Conservation (phyloP, 805 yeast species). For the Maudiozyma turicensis region DNA sequence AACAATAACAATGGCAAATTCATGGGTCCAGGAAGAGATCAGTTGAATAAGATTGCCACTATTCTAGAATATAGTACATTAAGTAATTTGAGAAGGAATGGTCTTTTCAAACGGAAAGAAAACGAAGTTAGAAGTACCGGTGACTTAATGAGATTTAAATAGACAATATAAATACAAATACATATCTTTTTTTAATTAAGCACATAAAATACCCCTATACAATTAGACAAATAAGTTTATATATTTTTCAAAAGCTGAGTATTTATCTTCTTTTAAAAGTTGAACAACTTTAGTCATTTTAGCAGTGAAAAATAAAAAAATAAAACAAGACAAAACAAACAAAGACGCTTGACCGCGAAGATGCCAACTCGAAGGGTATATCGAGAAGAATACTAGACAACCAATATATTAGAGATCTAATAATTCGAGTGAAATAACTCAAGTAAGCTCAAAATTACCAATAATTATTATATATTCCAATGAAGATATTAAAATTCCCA, state of each 20-base stretch:
- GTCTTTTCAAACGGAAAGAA: slow-evolving; percentile 12
- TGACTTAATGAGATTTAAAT: slow-evolving; percentile 17
- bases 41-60: slow-evolving; percentile 10
- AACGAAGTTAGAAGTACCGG: slow-evolving; percentile 14
- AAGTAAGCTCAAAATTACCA: neutral
- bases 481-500: slow-evolving; percentile 60
- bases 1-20: slow-evolving; percentile 10
- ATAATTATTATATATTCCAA: slow-evolving; percentile 17
- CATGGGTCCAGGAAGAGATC: slow-evolving; percentile 14
- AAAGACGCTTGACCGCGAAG: no score
- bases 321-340: neutral
- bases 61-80: slow-evolving; percentile 3
- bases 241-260: neutral
- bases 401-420: no score
- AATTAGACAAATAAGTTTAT: neutral
- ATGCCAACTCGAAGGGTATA: no score
- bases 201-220: neutral
- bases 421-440: no score
- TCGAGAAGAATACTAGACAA: no score
- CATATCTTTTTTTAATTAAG: no score
- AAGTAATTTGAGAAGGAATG: slow-evolving; percentile 1
- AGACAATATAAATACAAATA: neutral
- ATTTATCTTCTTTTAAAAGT: no score
- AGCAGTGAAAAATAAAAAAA: neutral
- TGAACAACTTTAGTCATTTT: no score